These are phyloP conservation scores for Halophytophthora batemanensis DNA, from an alignment of 352 stramenopile species.

Conservation along the genomic window DNA sequence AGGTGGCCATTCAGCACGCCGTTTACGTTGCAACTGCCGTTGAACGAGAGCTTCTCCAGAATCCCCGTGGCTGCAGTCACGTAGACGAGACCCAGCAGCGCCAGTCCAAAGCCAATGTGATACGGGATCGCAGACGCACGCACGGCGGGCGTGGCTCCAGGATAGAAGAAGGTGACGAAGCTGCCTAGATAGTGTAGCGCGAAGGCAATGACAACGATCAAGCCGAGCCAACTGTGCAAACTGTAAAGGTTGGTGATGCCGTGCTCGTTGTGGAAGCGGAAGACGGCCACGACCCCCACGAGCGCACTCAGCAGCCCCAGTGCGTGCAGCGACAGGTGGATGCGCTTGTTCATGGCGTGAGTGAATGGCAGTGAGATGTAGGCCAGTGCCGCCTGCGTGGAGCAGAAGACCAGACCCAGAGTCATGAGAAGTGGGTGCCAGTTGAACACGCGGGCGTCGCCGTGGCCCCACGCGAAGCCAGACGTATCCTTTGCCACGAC, in stretches of 20 bases:
- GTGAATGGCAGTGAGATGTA: conserved; percentile 71
- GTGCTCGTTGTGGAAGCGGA: conserved; percentile 87
- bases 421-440: conserved; percentile 88
- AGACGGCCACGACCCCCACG: conserved; percentile 66
- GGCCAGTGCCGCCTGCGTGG: conserved; percentile 53
- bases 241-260: conserved; percentile 85
- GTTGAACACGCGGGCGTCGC: conserved; percentile 75
- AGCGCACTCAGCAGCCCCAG: conserved; percentile 59
- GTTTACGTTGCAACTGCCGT: conserved; percentile 78
- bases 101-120: conserved; percentile 66
- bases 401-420: conserved; percentile 81
- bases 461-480: conserved; percentile 67
- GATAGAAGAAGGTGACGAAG: conserved; percentile 77
- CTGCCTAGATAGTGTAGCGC: conserved; percentile 48
- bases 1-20: conserved; percentile 53
- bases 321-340: conserved; percentile 69
- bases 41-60: conserved; percentile 84
- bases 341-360: conserved; percentile 70
- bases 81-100: conserved; percentile 59
- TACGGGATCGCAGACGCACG: conserved; percentile 49
- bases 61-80: conserved; percentile 66
- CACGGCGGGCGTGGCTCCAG: conserved; percentile 41
- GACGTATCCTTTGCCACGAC: conserved; percentile 45
- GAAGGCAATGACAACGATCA: conserved; percentile 62
- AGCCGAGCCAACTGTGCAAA: conserved; percentile 85